Evolutionary conservation across 1,284 basidiomycete genomes (phyloP).

Genomic region (Heterobasidion irregulare): DNA sequence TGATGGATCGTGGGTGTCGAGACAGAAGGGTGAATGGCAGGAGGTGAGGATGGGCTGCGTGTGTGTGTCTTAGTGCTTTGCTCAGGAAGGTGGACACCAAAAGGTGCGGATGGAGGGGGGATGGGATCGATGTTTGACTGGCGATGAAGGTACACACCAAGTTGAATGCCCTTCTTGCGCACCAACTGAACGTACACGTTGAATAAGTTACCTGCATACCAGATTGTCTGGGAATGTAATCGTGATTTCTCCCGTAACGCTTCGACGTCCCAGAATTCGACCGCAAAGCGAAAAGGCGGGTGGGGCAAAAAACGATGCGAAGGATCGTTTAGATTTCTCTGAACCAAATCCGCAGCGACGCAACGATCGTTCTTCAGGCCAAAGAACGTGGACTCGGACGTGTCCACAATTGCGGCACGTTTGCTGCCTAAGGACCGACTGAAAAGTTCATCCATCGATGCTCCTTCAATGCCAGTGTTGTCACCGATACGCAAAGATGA

Average conservation of each 20-base stretch:
- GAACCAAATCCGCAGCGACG: slow-evolving; percentile 30
- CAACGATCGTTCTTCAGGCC: slow-evolving; percentile 46
- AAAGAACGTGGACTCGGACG: slow-evolving; percentile 53
- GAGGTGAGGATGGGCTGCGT: slow-evolving; percentile 8
- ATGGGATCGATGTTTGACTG: slow-evolving; percentile 71
- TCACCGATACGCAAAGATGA: slow-evolving; percentile 80
- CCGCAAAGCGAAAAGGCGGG: slow-evolving; percentile 76
- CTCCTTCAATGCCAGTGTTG: slow-evolving; percentile 41
- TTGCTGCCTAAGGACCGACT: slow-evolving; percentile 17
- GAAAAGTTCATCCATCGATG: slow-evolving; percentile 48
- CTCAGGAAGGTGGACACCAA: slow-evolving; percentile 6
- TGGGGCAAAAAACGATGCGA: slow-evolving; percentile 45
- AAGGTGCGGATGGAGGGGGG: slow-evolving; percentile 31
- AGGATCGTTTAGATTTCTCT: slow-evolving; percentile 32
- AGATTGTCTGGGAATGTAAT: slow-evolving; percentile 68
- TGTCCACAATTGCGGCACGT: slow-evolving; percentile 14
- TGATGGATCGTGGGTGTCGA: slow-evolving; percentile 26
- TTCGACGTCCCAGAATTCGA: slow-evolving; percentile 89
- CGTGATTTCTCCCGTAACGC: slow-evolving; percentile 78
- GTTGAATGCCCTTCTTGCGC: slow-evolving; percentile 66
- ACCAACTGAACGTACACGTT: slow-evolving; percentile 87
- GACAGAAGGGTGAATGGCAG: slow-evolving; percentile 2
- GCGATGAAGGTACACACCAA: slow-evolving; percentile 87
- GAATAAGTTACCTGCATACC: slow-evolving; percentile 74
- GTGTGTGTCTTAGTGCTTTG: background rate